Conservation (phyloP, 768 basidiomycete genomes). For the Mycena galericulata region DNA sequence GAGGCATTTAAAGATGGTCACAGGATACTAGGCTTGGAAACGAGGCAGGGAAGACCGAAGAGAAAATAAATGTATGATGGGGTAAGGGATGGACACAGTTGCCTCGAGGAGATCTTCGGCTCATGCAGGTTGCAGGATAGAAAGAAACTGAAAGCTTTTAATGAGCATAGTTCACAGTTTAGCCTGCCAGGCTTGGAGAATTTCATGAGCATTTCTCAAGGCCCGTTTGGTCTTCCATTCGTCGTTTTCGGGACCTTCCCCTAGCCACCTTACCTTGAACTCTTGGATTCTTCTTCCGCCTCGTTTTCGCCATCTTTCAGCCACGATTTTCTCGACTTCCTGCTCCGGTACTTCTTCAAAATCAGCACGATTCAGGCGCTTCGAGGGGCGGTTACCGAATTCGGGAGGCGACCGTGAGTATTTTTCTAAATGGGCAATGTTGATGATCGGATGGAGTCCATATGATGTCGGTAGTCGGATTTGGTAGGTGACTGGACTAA, state of each 20-base stretch:
- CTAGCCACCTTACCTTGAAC: constrained; percentile 18
- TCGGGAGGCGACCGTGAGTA: too few relatives aligned
- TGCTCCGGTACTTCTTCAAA: constrained; percentile 3
- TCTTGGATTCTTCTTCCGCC: constrained; percentile 8
- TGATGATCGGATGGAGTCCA: neutral
- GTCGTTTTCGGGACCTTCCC: constrained; percentile 1
- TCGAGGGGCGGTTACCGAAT: too few relatives aligned
- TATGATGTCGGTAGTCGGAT: too few relatives aligned
- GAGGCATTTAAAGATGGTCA: too few relatives aligned
- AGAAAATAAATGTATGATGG: too few relatives aligned
- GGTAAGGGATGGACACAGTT: too few relatives aligned
- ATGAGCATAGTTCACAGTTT: neutral
- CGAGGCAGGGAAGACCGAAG: too few relatives aligned
- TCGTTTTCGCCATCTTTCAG: constrained; percentile 6
- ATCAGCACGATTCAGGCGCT: too few relatives aligned
- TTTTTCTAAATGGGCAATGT: neutral
- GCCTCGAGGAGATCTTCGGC: too few relatives aligned
- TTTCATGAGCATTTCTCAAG: constrained; percentile 3
- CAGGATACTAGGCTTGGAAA: too few relatives aligned
- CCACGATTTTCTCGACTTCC: constrained; percentile 6
- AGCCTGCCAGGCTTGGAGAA: neutral
- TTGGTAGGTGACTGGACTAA: neutral
- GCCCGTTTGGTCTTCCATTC: constrained; percentile 1
- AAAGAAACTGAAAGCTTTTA: too few relatives aligned
- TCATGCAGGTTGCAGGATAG: too few relatives aligned